Evolutionary conservation across 2,329 filamentous ascomycete species (phyloP).

Genomic region (Trichoderma atroviride): DNA sequence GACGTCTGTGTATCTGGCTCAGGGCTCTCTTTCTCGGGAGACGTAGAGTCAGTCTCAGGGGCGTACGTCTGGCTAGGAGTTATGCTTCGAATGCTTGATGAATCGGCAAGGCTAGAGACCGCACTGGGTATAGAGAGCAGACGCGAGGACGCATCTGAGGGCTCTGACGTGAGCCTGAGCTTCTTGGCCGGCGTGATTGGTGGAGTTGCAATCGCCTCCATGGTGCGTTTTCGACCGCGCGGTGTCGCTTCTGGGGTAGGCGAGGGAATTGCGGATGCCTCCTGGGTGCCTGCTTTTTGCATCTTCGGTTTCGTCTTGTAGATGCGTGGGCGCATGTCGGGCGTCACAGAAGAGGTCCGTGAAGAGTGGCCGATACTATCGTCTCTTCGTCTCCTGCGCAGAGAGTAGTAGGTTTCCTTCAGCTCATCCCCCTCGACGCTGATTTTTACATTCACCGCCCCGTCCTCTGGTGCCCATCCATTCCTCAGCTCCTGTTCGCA

Average conservation of each 20-base stretch:
- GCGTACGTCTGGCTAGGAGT: slow-evolving; percentile 37
- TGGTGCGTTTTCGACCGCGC: slow-evolving; percentile 44
- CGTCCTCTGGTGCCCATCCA: slow-evolving; percentile 72
- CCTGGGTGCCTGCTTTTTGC: slow-evolving; percentile 39
- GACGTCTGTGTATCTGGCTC: slow-evolving; percentile 41
- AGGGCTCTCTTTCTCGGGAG: slow-evolving; percentile 53
- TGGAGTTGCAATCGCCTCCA: slow-evolving; percentile 53
- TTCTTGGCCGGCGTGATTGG: slow-evolving; percentile 59
- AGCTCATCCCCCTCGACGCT: slow-evolving; percentile 57
- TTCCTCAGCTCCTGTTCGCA: slow-evolving; percentile 78
- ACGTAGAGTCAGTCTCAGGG: slow-evolving; percentile 50
- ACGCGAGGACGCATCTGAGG: slow-evolving; percentile 24
- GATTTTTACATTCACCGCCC: slow-evolving; percentile 48
- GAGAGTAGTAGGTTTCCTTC: slow-evolving; percentile 58
- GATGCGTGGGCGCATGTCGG: slow-evolving; percentile 57
- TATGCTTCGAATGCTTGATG: slow-evolving; percentile 35
- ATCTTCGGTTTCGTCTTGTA: slow-evolving; percentile 44
- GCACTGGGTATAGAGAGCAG: slow-evolving; percentile 32
- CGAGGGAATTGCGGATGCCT: slow-evolving; percentile 39
- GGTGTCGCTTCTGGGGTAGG: slow-evolving; percentile 35
- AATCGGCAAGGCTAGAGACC: slow-evolving; percentile 43
- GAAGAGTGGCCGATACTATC: slow-evolving; percentile 55
- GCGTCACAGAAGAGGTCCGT: slow-evolving; percentile 59
- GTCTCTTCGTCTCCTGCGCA: slow-evolving; percentile 58
- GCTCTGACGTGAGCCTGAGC: slow-evolving; percentile 41